Conservation (phyloP, 169 alveolate species). For the Eimeria acervulina region DNA sequence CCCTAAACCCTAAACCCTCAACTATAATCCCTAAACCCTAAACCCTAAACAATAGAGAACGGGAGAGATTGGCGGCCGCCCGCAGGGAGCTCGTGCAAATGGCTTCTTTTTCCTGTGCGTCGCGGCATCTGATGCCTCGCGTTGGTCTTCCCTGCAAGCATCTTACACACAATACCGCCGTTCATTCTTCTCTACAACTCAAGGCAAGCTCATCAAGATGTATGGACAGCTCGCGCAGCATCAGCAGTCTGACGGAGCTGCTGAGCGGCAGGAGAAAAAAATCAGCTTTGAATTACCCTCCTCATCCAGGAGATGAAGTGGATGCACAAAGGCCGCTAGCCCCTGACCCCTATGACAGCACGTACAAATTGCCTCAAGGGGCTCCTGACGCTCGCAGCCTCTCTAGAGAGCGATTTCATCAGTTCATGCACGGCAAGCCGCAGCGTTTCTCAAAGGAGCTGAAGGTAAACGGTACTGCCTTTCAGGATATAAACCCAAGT, state of each 20-base stretch:
- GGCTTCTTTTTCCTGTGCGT: background rate
- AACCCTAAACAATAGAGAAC: too few species aligned
- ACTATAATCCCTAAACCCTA: too few species aligned
- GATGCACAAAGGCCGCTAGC: constrained; percentile 78
- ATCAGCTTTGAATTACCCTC: background rate
- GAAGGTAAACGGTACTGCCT: too few species aligned
- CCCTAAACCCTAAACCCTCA: too few species aligned
- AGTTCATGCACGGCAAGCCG: constrained; percentile 81
- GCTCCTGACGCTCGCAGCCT: constrained; percentile 77
- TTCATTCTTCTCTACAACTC: too few species aligned
- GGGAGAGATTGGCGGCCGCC: background rate
- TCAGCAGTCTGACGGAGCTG: background rate
- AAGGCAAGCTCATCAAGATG: too few species aligned
- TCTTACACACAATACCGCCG: background rate
- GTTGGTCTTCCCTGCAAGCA: background rate
- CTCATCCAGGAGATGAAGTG: constrained; percentile 48
- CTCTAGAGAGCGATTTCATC: constrained; percentile 59
- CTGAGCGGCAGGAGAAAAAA: background rate
- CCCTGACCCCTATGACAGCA: constrained; percentile 72
- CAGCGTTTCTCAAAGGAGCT: constrained; percentile 80
- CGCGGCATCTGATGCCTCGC: background rate
- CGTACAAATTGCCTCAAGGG: constrained; percentile 59
- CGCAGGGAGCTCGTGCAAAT: too few species aligned
- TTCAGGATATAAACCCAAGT: too few species aligned
- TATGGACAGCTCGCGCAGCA: background rate